A percentile compares a stretch with the other conserved stretches of the same genome.
These are phyloP conservation scores for Tuber brumale DNA, from an alignment of 495 filamentous ascomycete genomes.

Conservation along the genomic window DNA sequence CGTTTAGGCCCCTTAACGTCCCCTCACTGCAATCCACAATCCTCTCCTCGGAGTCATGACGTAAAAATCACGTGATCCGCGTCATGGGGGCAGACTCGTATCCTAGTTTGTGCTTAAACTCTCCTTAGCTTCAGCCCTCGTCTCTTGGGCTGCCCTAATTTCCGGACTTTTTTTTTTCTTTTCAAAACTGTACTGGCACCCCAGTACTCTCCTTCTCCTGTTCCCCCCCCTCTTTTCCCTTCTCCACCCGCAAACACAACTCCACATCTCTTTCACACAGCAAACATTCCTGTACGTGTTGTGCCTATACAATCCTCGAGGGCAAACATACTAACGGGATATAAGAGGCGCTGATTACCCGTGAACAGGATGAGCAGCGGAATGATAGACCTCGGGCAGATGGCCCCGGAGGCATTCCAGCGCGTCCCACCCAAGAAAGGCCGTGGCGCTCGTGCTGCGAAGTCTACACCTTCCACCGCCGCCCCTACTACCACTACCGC, in stretches of 20 bases:
- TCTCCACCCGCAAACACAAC: background rate
- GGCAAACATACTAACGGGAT: background rate
- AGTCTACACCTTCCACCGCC: background rate
- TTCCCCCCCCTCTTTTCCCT: background rate
- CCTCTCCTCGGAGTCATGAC: conserved; percentile 4
- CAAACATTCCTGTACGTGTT: background rate
- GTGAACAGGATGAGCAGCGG: background rate
- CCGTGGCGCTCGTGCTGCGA: background rate
- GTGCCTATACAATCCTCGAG: background rate
- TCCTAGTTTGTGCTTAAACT: background rate
- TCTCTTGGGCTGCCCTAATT: background rate
- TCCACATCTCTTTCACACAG: background rate
- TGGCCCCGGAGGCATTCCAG: background rate
- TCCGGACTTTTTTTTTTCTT: background rate
- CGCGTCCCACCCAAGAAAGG: background rate
- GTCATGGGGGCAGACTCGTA: background rate
- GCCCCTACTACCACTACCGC: background rate
- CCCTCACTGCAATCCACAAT: background rate
- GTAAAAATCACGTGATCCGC: background rate
- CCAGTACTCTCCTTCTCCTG: background rate
- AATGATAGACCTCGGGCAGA: background rate
- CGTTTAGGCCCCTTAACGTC: background rate
- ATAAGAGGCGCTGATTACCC: background rate
- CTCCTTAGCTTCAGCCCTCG: background rate
- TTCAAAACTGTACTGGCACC: too few species aligned